Conservation (phyloP, 2,329 filamentous ascomycete genomes). For the Trichophyton simii region DNA sequence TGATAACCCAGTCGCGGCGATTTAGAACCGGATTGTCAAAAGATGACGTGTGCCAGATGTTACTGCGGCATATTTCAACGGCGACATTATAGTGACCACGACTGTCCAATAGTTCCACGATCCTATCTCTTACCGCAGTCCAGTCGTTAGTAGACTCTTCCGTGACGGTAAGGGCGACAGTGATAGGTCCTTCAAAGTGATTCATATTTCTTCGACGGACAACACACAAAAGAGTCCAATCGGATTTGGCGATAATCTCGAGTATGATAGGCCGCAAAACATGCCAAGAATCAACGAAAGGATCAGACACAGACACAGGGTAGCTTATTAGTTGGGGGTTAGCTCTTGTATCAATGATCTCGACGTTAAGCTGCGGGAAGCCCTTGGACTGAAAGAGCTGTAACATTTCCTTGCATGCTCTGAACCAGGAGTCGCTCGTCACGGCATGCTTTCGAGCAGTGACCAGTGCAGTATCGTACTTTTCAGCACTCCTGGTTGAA, state of each 20-base stretch:
- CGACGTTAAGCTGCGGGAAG: background rate
- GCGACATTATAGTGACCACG: background rate
- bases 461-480: background rate
- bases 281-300: background rate
- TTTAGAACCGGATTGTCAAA: background rate
- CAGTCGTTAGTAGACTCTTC: background rate
- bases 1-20: background rate
- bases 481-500: background rate
- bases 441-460: background rate
- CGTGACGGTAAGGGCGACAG: background rate
- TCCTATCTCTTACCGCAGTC: background rate
- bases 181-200: background rate
- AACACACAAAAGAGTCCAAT: background rate
- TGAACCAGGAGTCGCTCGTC: background rate
- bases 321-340: background rate
- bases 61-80: background rate
- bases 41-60: background rate
- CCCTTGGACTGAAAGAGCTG: background rate
- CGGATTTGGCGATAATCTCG: background rate
- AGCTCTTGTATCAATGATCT: background rate
- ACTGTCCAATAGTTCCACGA: background rate
- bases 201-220: background rate
- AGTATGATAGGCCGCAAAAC: background rate
- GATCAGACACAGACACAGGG: background rate
- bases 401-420: background rate